Evolutionary conservation across 371 early-diverging fungal species (phyloP).

Genomic region (Dinochytrium kinnereticum): DNA sequence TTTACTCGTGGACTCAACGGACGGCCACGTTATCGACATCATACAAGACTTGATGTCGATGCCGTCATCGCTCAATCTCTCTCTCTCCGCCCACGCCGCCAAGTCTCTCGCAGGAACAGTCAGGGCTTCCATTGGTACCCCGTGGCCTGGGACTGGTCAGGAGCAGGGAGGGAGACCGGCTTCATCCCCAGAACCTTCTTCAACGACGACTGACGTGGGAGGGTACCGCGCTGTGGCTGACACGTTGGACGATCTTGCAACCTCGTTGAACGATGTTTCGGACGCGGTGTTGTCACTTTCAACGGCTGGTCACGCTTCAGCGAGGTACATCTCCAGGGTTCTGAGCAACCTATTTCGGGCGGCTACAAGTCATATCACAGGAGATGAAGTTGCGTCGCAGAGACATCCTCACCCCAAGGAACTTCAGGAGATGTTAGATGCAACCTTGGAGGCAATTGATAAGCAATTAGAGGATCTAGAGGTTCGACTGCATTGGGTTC

Average conservation of each 20-base stretch:
- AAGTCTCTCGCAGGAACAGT: neutral
- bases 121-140: neutral
- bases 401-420: neutral
- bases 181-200: neutral
- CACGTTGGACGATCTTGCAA: neutral
- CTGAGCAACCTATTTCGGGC: neutral
- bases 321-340: neutral
- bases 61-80: neutral
- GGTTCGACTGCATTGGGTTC: conserved; percentile 4
- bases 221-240: neutral
- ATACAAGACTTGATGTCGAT: neutral
- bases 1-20: neutral
- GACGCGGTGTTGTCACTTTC: neutral
- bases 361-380: neutral
- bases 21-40: neutral
- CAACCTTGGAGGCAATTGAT: conserved; percentile 1
- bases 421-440: neutral
- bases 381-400: neutral
- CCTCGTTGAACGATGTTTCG: neutral
- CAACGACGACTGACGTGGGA: neutral
- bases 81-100: conserved; percentile 2
- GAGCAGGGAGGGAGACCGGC: neutral
- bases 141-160: too few species aligned
- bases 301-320: neutral
- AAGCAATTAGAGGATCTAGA: neutral